Evolutionary conservation across 2,329 filamentous ascomycete genomes (phyloP).

Genomic region (Alternaria sp.): DNA sequence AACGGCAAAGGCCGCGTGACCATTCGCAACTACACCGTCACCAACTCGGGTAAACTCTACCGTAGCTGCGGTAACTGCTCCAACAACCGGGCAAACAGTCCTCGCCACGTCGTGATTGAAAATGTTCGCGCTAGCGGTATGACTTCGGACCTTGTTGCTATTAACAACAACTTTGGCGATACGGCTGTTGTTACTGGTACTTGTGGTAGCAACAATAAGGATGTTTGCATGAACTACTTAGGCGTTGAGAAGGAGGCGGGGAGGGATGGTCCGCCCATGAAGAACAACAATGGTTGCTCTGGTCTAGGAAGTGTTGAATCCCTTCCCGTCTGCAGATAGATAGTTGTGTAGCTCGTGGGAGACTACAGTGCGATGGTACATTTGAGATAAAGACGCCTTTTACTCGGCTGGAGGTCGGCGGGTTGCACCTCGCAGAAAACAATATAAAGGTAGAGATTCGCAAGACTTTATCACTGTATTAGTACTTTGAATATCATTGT

Average conservation of each 20-base stretch:
- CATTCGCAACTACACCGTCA: not conserved
- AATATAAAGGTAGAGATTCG: rapidly evolving
- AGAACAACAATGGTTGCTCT: not conserved
- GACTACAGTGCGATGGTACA: too few relatives aligned
- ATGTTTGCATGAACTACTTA: not conserved
- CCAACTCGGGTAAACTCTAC: not conserved
- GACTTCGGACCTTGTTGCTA: not conserved
- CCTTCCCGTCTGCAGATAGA: rapidly evolving
- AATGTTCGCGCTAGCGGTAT: not conserved
- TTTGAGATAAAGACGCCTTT: rapidly evolving
- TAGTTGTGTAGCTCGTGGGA: rapidly evolving
- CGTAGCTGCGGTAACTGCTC: not conserved
- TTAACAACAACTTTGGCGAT: not conserved
- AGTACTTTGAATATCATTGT: too few relatives aligned
- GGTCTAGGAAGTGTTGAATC: not conserved
- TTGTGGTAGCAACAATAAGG: not conserved
- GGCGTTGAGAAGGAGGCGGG: not conserved
- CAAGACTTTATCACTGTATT: too few relatives aligned
- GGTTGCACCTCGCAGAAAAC: rapidly evolving
- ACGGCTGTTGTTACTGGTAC: not conserved
- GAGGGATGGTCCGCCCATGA: not conserved
- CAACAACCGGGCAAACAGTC: not conserved
- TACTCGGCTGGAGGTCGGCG: too few relatives aligned
- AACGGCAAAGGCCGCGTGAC: not conserved
- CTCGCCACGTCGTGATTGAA: not conserved